Conservation (phyloP, 2,329 filamentous ascomycete species). For the Macrophomina tecta region DNA sequence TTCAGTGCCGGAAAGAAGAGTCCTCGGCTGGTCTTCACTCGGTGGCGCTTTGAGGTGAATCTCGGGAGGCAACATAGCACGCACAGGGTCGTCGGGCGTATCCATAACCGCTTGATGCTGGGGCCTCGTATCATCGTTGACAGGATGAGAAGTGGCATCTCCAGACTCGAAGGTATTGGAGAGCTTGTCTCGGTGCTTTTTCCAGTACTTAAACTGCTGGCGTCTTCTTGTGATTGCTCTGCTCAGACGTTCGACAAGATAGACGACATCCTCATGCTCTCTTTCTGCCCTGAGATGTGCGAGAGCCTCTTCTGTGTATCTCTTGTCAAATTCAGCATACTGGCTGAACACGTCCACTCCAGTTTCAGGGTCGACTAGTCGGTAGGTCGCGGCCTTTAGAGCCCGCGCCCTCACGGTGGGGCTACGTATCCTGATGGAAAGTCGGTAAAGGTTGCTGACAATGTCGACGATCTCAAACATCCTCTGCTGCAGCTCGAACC, state of each 20-base stretch:
- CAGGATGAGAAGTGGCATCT: neutral
- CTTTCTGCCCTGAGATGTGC: constrained; percentile 33
- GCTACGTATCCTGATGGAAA: constrained; percentile 45
- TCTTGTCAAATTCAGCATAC: constrained; percentile 41
- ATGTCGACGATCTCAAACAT: constrained; percentile 45
- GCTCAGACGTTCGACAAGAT: constrained; percentile 37
- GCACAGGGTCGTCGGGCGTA: neutral
- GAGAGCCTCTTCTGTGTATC: constrained; percentile 41
- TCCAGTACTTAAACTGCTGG: constrained; percentile 48
- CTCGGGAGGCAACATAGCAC: neutral
- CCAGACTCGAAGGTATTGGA: neutral
- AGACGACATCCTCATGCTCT: constrained; percentile 32
- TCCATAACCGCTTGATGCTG: neutral
- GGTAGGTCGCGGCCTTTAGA: constrained; percentile 43
- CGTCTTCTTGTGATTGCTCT: constrained; percentile 42
- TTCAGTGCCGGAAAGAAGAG: constrained; percentile 45
- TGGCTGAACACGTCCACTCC: constrained; percentile 41
- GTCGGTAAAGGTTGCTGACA: constrained; percentile 45
- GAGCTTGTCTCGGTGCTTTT: constrained; percentile 43
- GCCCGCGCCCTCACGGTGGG: constrained; percentile 43
- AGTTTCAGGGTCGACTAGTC: constrained; percentile 43
- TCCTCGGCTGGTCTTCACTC: constrained; percentile 43
- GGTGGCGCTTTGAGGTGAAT: constrained; percentile 31
- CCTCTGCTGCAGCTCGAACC: constrained; percentile 43
- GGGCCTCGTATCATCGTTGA: no score